A percentile compares a stretch with the other conserved stretches of the same genome.
Conservation (phyloP, 306 rosid species). For the Castanea mollissima region DNA sequence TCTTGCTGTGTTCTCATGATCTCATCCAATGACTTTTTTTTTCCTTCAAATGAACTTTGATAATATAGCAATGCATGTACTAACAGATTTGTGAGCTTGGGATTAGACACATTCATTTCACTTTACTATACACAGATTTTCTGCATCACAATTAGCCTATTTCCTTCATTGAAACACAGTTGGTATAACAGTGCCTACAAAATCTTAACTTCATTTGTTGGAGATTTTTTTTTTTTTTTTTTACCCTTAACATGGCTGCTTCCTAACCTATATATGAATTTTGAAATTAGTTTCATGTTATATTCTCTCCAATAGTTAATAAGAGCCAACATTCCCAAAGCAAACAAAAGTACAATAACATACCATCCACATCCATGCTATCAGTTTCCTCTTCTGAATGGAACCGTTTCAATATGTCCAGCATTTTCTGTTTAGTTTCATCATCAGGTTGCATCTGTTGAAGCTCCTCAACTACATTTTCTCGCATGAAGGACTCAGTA, state of each 20-base stretch:
- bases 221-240: too few species aligned
- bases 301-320: neutral
- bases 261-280: neutral
- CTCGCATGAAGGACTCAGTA: slow-evolving; percentile 90
- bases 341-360: slow-evolving; percentile 22
- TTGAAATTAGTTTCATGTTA: neutral
- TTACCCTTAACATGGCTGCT: neutral
- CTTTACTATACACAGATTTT: neutral
- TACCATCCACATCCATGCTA: slow-evolving; percentile 58
- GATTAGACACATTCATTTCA: neutral
- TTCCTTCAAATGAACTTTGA: neutral
- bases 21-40: neutral
- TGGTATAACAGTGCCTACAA: neutral
- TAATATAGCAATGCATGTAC: neutral
- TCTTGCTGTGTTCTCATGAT: neutral
- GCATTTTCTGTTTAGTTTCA: slow-evolving; percentile 64
- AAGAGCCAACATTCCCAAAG: slow-evolving; percentile 7
- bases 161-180: neutral
- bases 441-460: slow-evolving; percentile 62
- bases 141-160: neutral
- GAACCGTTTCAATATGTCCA: slow-evolving; percentile 70
- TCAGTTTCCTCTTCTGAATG: slow-evolving; percentile 78
- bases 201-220: neutral
- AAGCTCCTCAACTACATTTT: slow-evolving; percentile 82
- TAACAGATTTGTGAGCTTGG: neutral